Evolutionary conservation across 2,329 filamentous ascomycete genomes (phyloP).

Genomic region (Fusarium scirpi): DNA sequence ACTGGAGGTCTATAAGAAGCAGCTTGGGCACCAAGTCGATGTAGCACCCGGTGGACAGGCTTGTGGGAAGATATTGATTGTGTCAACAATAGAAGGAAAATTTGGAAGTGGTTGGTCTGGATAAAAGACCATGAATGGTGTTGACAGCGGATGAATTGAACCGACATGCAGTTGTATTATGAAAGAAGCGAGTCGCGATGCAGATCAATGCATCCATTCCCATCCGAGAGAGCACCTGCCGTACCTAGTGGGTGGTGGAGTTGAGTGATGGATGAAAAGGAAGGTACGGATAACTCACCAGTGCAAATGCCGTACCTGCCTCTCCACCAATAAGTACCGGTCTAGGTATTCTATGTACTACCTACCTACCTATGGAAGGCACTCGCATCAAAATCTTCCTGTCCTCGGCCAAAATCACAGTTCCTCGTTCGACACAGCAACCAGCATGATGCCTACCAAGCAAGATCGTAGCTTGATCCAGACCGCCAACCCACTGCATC

Average conservation of each 20-base stretch:
- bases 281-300: not conserved
- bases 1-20: constrained; percentile 4
- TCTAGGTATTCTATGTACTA: too few relatives aligned
- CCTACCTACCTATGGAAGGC: not conserved
- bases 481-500: constrained; percentile 30
- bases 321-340: not conserved
- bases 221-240: constrained; percentile 1
- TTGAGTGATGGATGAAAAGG: not conserved
- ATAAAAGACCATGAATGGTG: constrained; percentile 14
- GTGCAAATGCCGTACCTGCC: not conserved
- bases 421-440: not conserved
- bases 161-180: constrained; percentile 11
- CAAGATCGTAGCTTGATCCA: constrained; percentile 22
- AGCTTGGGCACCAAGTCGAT: constrained; percentile 29
- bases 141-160: constrained; percentile 25
- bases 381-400: constrained; percentile 2
- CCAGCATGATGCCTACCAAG: constrained; percentile 13
- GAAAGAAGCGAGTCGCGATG: constrained; percentile 7
- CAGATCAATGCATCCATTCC: constrained; percentile 7
- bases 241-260: not conserved
- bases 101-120: constrained; percentile 11
- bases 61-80: not conserved
- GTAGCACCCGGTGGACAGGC: not conserved
- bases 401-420: constrained; percentile 3
- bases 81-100: not conserved